Evolutionary conservation across 352 stramenopile genomes (phyloP), one percentile per base, ranked within the genome.

Genomic region (Globisporangium yorkense): DNA sequence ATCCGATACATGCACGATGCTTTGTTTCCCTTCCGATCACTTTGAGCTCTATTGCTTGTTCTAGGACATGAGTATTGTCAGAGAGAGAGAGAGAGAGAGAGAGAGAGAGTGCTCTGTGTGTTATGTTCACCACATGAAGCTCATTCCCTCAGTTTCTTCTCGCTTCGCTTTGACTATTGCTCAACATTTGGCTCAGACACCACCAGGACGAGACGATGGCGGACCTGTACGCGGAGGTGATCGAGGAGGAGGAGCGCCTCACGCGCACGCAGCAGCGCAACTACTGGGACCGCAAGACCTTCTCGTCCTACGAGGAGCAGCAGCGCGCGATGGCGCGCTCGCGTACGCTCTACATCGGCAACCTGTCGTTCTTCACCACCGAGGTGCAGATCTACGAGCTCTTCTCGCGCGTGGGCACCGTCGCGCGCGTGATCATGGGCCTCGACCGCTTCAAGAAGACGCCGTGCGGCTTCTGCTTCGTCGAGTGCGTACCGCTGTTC

Each of bases 381-480:
- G 92, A 98, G 59, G 72, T 83, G 39, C 95, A 99, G 70, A 94
- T 99, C 57, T 92, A 92, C 67, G 88, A 96, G 66, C 81, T 97
- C 50, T 99, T 99, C 70, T 89, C 80, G 56, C 81, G 83, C 63
- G 84, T 98, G 45, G 97, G 97, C 48, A 84, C 84, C 20, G 92
- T 99, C 31, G 75, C 86, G 54, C 72, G 83, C 56, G 85, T 99
- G 9, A 96, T 98, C 53, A 97, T 99, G 88, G 97, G 97, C 24
- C 77, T 99, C 13, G 92, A 99, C 78, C 75, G 92, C 54, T 87
- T 96, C 60, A 96, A 96, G 57, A 98, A 98, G 71, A 98, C 90
- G 15, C 97, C 96, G 2, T 99, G 96, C 61, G 96, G 97, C 43
- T 99, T 99, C 74, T 98, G 90, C 69, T 99, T 99, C 70, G 96